A percentile compares a stretch with the other conserved stretches of the same genome.
Evolutionary conservation across 257 asterid species (phyloP).

Genomic region (Przewalskia tangutica): DNA sequence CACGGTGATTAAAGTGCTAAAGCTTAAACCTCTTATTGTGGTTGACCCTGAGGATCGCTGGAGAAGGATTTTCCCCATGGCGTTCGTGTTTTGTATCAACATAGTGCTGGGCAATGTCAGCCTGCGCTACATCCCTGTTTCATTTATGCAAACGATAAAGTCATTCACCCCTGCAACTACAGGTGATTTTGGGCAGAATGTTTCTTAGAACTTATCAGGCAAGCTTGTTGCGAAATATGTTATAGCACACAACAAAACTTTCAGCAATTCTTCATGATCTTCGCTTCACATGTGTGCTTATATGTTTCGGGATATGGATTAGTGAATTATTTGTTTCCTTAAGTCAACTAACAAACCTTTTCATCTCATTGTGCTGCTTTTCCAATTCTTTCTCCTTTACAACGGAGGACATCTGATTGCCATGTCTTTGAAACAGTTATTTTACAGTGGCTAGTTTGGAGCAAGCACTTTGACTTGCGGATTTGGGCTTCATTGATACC

Average conservation of each 20-base stretch:
- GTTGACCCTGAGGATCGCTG: slow-evolving; percentile 42
- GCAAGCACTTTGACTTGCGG: slow-evolving; percentile 34
- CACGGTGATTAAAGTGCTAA: slow-evolving; percentile 30
- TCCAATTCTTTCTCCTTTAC: not conserved
- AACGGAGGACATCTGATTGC: slow-evolving; percentile 1
- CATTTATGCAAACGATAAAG: slow-evolving; percentile 46
- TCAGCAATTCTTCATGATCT: not conserved
- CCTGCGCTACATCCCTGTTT: slow-evolving; percentile 39
- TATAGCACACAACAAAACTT: not conserved
- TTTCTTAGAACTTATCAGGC: not conserved
- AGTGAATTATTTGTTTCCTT: not conserved
- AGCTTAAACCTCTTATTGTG: slow-evolving; percentile 31
- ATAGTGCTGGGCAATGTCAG: slow-evolving; percentile 43
- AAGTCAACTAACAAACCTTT: not conserved
- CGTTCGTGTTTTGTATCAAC: slow-evolving; percentile 42
- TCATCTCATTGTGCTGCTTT: not conserved
- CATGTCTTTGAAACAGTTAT: slow-evolving; percentile 20
- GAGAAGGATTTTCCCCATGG: slow-evolving; percentile 48
- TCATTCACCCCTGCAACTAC: slow-evolving; percentile 51
- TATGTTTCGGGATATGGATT: not conserved
- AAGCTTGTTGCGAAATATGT: not conserved
- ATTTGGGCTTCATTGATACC: slow-evolving; percentile 42
- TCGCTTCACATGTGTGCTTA: not conserved
- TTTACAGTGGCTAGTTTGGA: slow-evolving; percentile 47
- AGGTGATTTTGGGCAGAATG: slow-evolving; percentile 14